These are phyloP conservation scores for Boeremia lycopersici DNA, from an alignment of 2,329 filamentous ascomycete species.

Conservation along the genomic window DNA sequence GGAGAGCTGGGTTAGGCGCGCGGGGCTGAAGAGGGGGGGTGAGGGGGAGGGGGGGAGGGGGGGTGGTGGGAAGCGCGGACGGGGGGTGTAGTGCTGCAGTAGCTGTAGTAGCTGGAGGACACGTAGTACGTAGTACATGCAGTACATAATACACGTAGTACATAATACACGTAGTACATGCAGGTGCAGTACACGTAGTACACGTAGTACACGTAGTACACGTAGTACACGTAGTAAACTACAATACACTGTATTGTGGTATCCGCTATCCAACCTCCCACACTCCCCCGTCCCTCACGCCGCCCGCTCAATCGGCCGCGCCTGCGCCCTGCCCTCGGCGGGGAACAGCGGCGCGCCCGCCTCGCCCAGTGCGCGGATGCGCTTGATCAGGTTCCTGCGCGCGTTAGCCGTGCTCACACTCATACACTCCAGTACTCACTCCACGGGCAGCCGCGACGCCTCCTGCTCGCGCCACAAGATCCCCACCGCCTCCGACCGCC, in stretches of 20 bases:
- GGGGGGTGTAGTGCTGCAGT: background rate
- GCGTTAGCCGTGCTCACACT: conserved; percentile 22
- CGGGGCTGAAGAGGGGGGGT: conserved; percentile 11
- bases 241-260: too few relatives aligned
- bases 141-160: too few relatives aligned
- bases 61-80: background rate
- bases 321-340: background rate
- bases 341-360: conserved; percentile 37
- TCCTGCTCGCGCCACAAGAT: conserved; percentile 62
- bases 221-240: too few relatives aligned
- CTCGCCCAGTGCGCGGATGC: conserved; percentile 52
- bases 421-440: too few relatives aligned
- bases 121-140: background rate
- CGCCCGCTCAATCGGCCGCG: conserved; percentile 20
- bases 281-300: too few relatives aligned
- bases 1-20: conserved; percentile 26
- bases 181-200: too few relatives aligned
- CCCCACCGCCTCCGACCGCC: conserved; percentile 57
- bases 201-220: too few relatives aligned
- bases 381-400: conserved; percentile 52
- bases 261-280: too few relatives aligned
- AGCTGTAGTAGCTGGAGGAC: background rate
- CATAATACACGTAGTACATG: too few relatives aligned
- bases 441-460: conserved; percentile 48
- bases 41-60: background rate